Evolutionary conservation across 2,329 filamentous ascomycete genomes (phyloP).

Genomic region (Fusarium acutatum): DNA sequence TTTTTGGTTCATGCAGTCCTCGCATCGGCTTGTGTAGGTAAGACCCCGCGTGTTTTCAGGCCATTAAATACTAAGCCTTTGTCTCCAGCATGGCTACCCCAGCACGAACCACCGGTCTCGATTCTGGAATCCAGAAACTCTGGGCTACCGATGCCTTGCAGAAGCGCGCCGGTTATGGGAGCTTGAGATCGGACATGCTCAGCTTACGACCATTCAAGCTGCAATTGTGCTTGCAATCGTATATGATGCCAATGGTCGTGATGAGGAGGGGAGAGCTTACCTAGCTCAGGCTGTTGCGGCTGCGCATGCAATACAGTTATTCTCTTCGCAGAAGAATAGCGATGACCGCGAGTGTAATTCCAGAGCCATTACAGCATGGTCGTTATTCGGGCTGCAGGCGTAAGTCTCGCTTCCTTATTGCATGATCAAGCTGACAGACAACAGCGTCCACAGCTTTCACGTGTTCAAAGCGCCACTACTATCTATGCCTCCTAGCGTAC

Average conservation of each 20-base stretch:
- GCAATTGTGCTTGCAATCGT: background rate
- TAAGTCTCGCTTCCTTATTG: fast-evolving
- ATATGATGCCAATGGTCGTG: background rate
- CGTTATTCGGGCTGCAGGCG: background rate
- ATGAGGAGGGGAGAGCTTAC: background rate
- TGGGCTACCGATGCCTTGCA: background rate
- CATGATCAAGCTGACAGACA: fast-evolving
- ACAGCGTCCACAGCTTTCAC: background rate
- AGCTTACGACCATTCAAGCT: background rate
- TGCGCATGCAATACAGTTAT: background rate
- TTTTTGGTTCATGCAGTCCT: background rate
- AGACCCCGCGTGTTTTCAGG: background rate
- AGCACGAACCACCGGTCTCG: background rate
- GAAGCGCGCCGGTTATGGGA: constrained; percentile 2
- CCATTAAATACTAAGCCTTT: background rate
- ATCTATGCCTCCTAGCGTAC: background rate
- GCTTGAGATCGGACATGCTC: background rate
- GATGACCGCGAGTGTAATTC: background rate
- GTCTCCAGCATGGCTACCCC: background rate
- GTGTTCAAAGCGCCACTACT: background rate
- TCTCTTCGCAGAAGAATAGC: background rate
- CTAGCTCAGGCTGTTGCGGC: background rate
- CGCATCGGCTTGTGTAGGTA: background rate
- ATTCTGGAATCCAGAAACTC: background rate
- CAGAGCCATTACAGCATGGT: background rate